These are phyloP conservation scores for Penicillium lagena DNA, from an alignment of 495 filamentous ascomycete species.

Conservation along the genomic window DNA sequence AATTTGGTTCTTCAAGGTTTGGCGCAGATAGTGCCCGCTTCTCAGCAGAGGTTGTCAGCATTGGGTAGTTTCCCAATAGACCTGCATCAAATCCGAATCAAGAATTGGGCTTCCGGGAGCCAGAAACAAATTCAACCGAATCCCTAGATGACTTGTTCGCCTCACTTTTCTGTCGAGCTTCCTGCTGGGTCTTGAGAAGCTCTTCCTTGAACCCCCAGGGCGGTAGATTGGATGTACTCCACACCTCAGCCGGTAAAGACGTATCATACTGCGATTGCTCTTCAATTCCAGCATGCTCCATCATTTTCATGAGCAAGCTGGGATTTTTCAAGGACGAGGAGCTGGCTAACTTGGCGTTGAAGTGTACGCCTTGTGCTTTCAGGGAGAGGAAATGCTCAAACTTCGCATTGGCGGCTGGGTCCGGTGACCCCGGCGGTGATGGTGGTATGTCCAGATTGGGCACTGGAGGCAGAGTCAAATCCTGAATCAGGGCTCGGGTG, in stretches of 20 bases:
- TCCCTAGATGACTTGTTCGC: slow-evolving; percentile 47
- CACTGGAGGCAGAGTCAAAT: slow-evolving; percentile 77
- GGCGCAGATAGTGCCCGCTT: neutral
- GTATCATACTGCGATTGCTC: slow-evolving; percentile 66
- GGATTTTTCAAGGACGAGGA: slow-evolving; percentile 76
- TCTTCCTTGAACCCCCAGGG: slow-evolving; percentile 67
- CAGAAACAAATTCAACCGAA: slow-evolving; percentile 72
- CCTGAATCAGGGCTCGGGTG: slow-evolving; percentile 60
- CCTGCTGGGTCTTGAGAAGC: slow-evolving; percentile 59
- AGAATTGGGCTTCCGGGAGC: slow-evolving; percentile 1
- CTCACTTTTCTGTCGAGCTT: slow-evolving; percentile 52
- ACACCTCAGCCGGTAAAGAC: slow-evolving; percentile 60
- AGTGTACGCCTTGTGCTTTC: slow-evolving; percentile 82
- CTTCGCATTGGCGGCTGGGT: slow-evolving; percentile 58
- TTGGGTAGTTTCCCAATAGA: neutral
- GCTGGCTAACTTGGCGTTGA: slow-evolving; percentile 73
- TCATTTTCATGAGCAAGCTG: slow-evolving; percentile 68
- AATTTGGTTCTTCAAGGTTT: slow-evolving; percentile 3
- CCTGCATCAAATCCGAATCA: neutral
- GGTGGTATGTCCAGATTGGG: slow-evolving; percentile 77
- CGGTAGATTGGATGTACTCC: slow-evolving; percentile 61
- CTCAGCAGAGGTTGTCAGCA: too few relatives aligned
- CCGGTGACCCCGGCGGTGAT: slow-evolving; percentile 75
- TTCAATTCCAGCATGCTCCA: slow-evolving; percentile 71
- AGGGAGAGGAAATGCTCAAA: slow-evolving; percentile 77